A percentile compares a stretch with the other conserved stretches of the same genome.
Conservation (phyloP, 148 eudicot genomes). For the Polygonum aviculare region DNA sequence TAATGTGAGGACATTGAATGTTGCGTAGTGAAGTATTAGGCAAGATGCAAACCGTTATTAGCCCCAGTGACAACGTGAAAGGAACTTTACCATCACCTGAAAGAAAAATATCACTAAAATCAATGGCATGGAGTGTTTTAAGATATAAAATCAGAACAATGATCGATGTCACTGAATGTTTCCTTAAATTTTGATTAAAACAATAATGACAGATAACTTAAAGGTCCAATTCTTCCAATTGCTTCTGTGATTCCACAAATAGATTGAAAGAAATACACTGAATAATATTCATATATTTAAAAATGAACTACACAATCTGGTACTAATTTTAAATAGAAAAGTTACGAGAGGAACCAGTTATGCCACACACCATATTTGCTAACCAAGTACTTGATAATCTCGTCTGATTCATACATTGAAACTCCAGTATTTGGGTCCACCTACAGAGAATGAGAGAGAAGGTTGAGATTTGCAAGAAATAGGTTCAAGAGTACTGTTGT, state of each 20-base stretch:
- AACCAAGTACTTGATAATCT: slow-evolving; percentile 80
- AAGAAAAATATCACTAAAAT: slow-evolving; percentile 12
- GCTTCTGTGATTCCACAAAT: not conserved
- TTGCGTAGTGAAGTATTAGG: not conserved
- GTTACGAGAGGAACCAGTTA: not conserved
- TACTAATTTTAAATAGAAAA: not conserved
- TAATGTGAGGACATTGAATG: not conserved
- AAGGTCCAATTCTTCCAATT: not conserved
- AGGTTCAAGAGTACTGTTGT: not conserved
- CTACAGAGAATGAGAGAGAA: slow-evolving; percentile 31
- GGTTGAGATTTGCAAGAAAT: not conserved
- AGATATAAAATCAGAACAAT: not conserved
- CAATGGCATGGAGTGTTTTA: not conserved
- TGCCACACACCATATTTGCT: slow-evolving; percentile 68
- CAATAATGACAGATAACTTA: not conserved
- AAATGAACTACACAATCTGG: not conserved
- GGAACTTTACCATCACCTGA: slow-evolving; percentile 96
- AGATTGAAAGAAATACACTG: not conserved
- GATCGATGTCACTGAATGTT: not conserved
- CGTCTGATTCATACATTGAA: slow-evolving; percentile 95
- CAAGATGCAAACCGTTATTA: slow-evolving; percentile 60
- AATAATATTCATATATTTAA: not conserved
- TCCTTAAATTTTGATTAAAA: not conserved
- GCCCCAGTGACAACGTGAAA: slow-evolving; percentile 69
- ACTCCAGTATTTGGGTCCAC: slow-evolving; percentile 95